Percentiles rank a stretch among this genome's conserved stretches.
Evolutionary conservation across 164 flowering plant species (phyloP).

Genomic region (Cinnamomum chago): DNA sequence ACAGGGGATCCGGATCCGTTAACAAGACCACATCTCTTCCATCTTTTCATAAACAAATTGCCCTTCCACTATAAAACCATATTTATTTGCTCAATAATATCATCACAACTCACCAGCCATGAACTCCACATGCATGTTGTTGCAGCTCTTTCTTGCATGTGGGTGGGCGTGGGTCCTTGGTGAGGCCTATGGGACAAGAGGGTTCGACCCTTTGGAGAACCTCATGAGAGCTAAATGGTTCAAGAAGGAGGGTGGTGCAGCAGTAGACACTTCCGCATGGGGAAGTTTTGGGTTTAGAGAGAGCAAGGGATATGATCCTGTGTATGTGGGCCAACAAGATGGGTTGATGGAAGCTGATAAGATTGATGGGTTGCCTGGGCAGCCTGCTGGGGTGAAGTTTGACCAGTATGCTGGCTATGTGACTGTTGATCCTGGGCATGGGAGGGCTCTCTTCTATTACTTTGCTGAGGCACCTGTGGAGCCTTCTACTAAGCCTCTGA

Average conservation of each 20-base stretch:
- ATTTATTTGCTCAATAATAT: not conserved
- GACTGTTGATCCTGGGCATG: constrained; percentile 36
- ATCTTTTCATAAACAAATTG: not conserved
- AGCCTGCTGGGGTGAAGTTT: constrained; percentile 45
- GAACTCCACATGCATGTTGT: not conserved
- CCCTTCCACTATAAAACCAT: not conserved
- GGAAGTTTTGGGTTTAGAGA: not conserved
- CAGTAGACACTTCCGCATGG: not conserved
- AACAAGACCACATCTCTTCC: not conserved
- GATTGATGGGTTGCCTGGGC: constrained; percentile 44
- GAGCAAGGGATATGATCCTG: not conserved
- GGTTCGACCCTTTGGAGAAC: not conserved
- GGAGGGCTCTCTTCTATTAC: constrained; percentile 36
- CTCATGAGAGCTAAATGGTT: not conserved
- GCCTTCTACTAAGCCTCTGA: constrained; percentile 12
- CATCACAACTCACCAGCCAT: not conserved
- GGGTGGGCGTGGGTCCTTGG: not conserved
- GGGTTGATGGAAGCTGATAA: constrained; percentile 38
- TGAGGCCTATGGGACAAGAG: not conserved
- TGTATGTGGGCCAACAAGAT: constrained; percentile 18
- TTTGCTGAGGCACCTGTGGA: constrained; percentile 16
- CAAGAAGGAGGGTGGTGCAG: not conserved
- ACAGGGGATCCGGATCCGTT: too few species aligned
- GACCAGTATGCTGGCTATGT: constrained; percentile 55
- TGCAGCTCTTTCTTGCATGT: not conserved